Percentiles rank a stretch among this genome's conserved stretches.
These are phyloP conservation scores for Calycina herbarum DNA, from an alignment of 2,329 filamentous ascomycete species.

Conservation along the genomic window DNA sequence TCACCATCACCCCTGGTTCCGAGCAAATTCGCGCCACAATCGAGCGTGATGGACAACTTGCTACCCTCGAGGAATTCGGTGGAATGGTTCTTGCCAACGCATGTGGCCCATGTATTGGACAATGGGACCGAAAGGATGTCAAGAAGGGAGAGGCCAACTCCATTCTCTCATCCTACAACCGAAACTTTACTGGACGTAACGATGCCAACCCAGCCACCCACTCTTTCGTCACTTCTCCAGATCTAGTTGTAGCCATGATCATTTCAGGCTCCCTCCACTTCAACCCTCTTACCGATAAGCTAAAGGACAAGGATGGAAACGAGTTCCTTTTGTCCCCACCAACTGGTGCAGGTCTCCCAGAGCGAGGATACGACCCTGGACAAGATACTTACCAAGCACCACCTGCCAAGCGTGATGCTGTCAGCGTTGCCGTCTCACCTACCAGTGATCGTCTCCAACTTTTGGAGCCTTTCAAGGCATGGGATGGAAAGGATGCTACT, in stretches of 20 bases:
- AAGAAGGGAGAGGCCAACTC: slow-evolving; percentile 96
- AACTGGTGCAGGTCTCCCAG: slow-evolving; percentile 77
- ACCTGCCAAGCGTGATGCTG: slow-evolving; percentile 70
- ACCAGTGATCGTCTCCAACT: slow-evolving; percentile 92
- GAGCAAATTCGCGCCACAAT: slow-evolving; percentile 97
- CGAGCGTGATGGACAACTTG: slow-evolving; percentile 80
- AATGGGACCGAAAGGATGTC: slow-evolving; percentile 93
- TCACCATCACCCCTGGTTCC: slow-evolving; percentile 93
- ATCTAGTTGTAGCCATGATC: slow-evolving; percentile 83
- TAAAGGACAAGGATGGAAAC: slow-evolving; percentile 95
- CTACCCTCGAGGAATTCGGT: slow-evolving; percentile 95
- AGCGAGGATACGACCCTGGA: slow-evolving; percentile 83
- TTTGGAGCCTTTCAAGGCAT: slow-evolving; percentile 79
- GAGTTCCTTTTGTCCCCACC: slow-evolving; percentile 87
- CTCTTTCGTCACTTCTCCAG: slow-evolving; percentile 88
- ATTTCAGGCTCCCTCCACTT: slow-evolving; percentile 85
- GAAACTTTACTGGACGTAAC: slow-evolving; percentile 98
- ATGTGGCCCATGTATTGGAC: slow-evolving; percentile 85
- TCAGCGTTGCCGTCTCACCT: slow-evolving; percentile 82
- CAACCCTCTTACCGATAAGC: slow-evolving; percentile 88
- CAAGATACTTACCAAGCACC: slow-evolving; percentile 95
- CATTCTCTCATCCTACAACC: slow-evolving; percentile 98
- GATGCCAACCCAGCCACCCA: slow-evolving; percentile 94
- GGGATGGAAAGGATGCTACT: slow-evolving; percentile 87
- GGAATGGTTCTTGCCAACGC: slow-evolving; percentile 94